A percentile compares a stretch with the other conserved stretches of the same genome.
Evolutionary conservation across 805 yeast genomes (phyloP).

Genomic region (Kodamaea hsintzibuensis): DNA sequence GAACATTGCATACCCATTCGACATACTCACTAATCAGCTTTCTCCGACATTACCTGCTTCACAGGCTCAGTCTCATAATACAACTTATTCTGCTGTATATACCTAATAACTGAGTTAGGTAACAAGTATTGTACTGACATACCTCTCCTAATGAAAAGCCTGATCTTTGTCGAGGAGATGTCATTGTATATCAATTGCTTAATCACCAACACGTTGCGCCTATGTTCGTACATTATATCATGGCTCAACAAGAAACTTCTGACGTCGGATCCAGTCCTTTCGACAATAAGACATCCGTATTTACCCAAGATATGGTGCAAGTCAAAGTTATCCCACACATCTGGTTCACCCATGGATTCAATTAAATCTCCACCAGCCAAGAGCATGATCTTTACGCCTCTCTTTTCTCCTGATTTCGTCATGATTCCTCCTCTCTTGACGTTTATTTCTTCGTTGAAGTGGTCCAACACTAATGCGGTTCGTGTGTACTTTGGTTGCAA

Average conservation of each 20-base stretch:
- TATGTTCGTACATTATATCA: constrained; percentile 96
- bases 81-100: constrained; percentile 87
- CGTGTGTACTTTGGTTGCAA: constrained; percentile 88
- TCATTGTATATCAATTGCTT: constrained; percentile 96
- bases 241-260: constrained; percentile 88
- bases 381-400: constrained; percentile 93
- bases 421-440: constrained; percentile 83
- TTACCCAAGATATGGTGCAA: constrained; percentile 92
- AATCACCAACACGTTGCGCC: constrained; percentile 89
- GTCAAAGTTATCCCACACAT: constrained; percentile 97
- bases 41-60: constrained; percentile 65
- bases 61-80: constrained; percentile 94
- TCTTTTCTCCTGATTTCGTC: constrained; percentile 55
- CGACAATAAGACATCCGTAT: constrained; percentile 95
- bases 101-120: constrained; percentile 92
- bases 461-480: constrained; percentile 94
- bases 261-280: constrained; percentile 95
- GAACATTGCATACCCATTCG: not conserved
- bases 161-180: constrained; percentile 90
- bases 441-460: constrained; percentile 93
- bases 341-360: constrained; percentile 99
- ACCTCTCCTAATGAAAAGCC: constrained; percentile 88
- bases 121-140: constrained; percentile 95
- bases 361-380: constrained; percentile 97
- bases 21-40: constrained; percentile 19